phyloP scores from a whole-genome alignment of 176 grass and related monocot species.

The Pharus latifolius region DNA sequence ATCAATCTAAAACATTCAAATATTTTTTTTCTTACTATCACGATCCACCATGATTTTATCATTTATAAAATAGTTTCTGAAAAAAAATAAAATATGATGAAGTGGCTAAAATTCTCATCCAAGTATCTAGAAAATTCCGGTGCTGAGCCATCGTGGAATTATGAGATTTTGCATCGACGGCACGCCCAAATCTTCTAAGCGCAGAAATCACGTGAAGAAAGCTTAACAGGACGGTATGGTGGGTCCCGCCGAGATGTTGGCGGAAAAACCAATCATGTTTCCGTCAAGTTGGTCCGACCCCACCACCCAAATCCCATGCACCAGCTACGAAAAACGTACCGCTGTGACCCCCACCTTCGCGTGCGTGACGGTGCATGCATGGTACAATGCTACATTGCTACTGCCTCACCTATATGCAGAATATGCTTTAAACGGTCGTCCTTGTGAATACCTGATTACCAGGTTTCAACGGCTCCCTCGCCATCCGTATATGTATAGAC shows the following conservation, averaged over 20 bases:
- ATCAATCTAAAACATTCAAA: no score
- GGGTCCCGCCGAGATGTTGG: constrained; percentile 14
- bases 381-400: not conserved
- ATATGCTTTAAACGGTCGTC: no score
- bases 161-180: constrained; percentile 8
- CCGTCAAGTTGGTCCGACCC: not conserved
- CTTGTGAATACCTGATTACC: no score
- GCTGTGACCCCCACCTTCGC: not conserved
- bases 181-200: constrained; percentile 3
- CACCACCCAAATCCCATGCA: not conserved
- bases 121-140: constrained; percentile 18
- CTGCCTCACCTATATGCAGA: no score
- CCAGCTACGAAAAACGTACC: no score
- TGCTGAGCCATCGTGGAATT: not conserved
- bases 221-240: constrained; percentile 6
- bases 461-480: no score
- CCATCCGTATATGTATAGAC: no score
- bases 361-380: not conserved
- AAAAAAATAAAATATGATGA: no score
- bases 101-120: no score
- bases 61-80: no score
- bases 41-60: no score
- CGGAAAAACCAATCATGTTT: not conserved
- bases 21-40: no score
- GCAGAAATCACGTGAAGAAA: constrained; percentile 35